Base-by-base conservation (phyloP, 2,329 filamentous ascomycete species). In the Fusarium ambrosium region DNA sequence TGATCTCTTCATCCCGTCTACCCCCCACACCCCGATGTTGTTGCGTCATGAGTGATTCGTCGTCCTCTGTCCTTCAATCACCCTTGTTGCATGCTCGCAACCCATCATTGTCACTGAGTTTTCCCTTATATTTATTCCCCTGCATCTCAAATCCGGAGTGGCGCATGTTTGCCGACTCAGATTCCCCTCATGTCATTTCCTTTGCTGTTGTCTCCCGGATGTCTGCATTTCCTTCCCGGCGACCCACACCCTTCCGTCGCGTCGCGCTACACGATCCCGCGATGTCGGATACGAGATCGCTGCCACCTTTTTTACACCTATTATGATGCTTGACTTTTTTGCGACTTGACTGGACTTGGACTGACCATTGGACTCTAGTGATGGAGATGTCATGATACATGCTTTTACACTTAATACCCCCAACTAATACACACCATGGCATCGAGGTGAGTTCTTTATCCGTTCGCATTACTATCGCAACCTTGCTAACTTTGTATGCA, bases 361-460 rank as follows among this genome's bases (percentile, higher is more conserved):
- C 77, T 79, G 39, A 79, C 69, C 59, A 37, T 10, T 43, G 22
- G 22, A 53, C 36, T 43, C 24, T 48, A 79, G 69, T 66, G 66
- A 75, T 70, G 72, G 78, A 75, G 73, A 80, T 81, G 79, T 73
- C 73, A 80, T 81, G 78, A 80, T 72, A 62, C 66, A 72, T 55
- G 68, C 66, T 68, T 71, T 32, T 63, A 59, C 56, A 68, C 63
- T 75, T 68, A 70, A 34, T 59, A 64, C 41, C 75, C 45, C 68
- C 69, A 78, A 66, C 66, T 73, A 75, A 75, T 84, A 83, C 79
- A 80, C 81, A 88, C 84, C 73, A 90, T 90, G 89, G 87, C 88
- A 78, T 90, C 89, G 78, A 89, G 88, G 88, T 89, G 78, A 80
- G 83, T 77, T 59, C 43, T 43, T 34, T n/a, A 36, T 39, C 48